Evolutionary conservation across 495 filamentous ascomycete genomes (phyloP), one percentile per base, ranked within the genome.

Genomic region (Penicillium antarcticum): DNA sequence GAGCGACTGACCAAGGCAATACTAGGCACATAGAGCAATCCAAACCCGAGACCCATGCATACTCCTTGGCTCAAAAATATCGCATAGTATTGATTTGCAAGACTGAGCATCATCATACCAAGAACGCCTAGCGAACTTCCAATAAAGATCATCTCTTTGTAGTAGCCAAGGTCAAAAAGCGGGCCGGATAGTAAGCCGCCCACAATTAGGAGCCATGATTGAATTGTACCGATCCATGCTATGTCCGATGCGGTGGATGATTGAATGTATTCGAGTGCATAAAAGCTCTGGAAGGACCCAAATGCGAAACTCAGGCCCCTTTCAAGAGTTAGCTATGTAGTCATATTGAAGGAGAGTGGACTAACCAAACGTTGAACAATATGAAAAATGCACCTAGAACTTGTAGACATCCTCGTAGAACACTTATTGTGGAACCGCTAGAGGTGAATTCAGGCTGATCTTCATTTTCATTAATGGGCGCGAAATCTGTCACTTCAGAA

Each of bases 181-280:
- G 76, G 72, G 5, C 77, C 76, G 2, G 70, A 51, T 13, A 75
- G 8, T 0, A 72, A 39, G 29, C 76, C 71, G 12, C 55, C 48
- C 21, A 74, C 48, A 13, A 78, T 55, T 4, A 79, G 50, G 1
- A 77, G 61, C 26, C 66, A 65, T 5, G 62, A 60, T 39, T 78
- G 69, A 7, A 76, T 49, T 1, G 73, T 66, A 16, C 74, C 74
- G 19, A 80, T 73, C 77, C 77, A 80, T 13, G 77, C 71, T 18
- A 72, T 67, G 9, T 53, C 42, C 0, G 69, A 72, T 10, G 63
- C 35, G 8, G 56, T 42, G 2, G 42, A 38, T 3, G 49, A 50
- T 1, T 47, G 19, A 7, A 79, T 62, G 11, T 63, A 49, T 0
- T 50, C 58, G 9, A 61, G 45, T 35, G 70, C 50, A 42, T 71